Conservation (phyloP, 768 basidiomycete species). For the Lepiota brunneoincarnata region DNA sequence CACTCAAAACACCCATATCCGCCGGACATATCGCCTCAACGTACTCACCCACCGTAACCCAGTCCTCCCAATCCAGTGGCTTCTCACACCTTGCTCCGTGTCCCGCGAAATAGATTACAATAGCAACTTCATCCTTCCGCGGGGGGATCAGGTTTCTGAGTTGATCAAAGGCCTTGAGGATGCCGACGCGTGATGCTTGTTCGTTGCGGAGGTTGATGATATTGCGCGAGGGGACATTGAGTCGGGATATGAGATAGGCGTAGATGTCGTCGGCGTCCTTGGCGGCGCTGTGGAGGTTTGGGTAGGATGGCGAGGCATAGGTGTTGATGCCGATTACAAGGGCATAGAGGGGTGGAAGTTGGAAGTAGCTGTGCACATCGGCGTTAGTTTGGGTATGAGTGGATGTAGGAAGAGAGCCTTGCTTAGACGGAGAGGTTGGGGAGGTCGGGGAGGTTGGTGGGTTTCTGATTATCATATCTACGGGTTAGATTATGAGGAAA, state of each 20-base stretch:
- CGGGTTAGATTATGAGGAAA: too few species aligned
- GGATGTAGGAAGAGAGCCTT: neutral
- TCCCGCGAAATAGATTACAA: conserved; percentile 43
- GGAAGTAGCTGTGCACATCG: neutral
- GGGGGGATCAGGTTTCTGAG: conserved; percentile 21
- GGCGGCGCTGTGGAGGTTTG: conserved; percentile 32
- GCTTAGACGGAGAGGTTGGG: neutral
- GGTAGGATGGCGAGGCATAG: conserved; percentile 23
- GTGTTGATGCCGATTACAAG: conserved; percentile 43
- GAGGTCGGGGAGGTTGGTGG: neutral
- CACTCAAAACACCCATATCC: conserved; percentile 22
- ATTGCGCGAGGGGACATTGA: conserved; percentile 28
- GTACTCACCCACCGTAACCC: conserved; percentile 22
- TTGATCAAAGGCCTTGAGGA: conserved; percentile 27
- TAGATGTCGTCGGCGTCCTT: conserved; percentile 38
- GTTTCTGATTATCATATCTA: too few species aligned
- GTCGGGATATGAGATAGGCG: conserved; percentile 25
- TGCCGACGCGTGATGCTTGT: conserved; percentile 32
- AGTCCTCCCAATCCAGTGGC: conserved; percentile 27
- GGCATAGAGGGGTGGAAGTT: conserved; percentile 28
- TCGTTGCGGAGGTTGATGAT: conserved; percentile 36
- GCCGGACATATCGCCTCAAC: conserved; percentile 35
- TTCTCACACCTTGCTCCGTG: conserved; percentile 36
- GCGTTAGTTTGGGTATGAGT: neutral
- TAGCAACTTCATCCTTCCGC: conserved; percentile 25